These are phyloP conservation scores for Acanthochlamys bracteata DNA, from an alignment of 106 monocot species.

Conservation along the genomic window DNA sequence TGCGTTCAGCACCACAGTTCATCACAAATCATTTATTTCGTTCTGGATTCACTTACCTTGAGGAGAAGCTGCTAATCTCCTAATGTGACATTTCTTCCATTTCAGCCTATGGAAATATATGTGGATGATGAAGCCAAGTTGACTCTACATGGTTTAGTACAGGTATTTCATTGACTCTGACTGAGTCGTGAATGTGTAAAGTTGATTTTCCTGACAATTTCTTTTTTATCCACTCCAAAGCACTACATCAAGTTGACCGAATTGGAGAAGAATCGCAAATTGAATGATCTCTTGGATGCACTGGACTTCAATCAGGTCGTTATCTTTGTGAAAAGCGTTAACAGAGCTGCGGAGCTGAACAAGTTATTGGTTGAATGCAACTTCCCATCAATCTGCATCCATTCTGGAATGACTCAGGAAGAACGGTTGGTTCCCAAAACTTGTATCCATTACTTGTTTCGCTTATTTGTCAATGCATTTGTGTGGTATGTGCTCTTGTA, in stretches of 20 bases:
- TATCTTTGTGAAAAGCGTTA: slow-evolving; percentile 98
- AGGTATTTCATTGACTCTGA: slow-evolving; percentile 32
- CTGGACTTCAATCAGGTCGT: slow-evolving; percentile 99
- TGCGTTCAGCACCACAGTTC: slow-evolving; percentile 4
- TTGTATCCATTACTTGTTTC: background rate
- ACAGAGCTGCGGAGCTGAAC: slow-evolving; percentile 86
- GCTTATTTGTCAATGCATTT: background rate
- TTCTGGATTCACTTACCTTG: slow-evolving; percentile 42
- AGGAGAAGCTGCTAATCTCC: slow-evolving; percentile 37
- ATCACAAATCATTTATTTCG: slow-evolving; percentile 35
- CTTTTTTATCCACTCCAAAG: slow-evolving; percentile 22
- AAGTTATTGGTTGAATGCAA: slow-evolving; percentile 91
- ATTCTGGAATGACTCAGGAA: slow-evolving; percentile 98
- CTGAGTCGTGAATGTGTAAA: background rate
- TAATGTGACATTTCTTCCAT: slow-evolving; percentile 58
- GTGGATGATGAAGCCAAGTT: slow-evolving; percentile 98
- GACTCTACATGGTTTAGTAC: slow-evolving; percentile 93
- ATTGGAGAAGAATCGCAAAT: slow-evolving; percentile 89
- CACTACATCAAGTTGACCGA: slow-evolving; percentile 98
- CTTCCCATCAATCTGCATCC: slow-evolving; percentile 97
- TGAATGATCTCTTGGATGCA: slow-evolving; percentile 98
- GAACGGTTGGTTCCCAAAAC: slow-evolving; percentile 37
- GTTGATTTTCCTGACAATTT: background rate
- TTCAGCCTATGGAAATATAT: slow-evolving; percentile 99
- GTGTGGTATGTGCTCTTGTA: no score